A percentile compares a stretch with the other conserved stretches of the same genome.
These are phyloP conservation scores for Colletotrichum horii DNA, from an alignment of 2,329 filamentous ascomycete genomes.

Conservation along the genomic window DNA sequence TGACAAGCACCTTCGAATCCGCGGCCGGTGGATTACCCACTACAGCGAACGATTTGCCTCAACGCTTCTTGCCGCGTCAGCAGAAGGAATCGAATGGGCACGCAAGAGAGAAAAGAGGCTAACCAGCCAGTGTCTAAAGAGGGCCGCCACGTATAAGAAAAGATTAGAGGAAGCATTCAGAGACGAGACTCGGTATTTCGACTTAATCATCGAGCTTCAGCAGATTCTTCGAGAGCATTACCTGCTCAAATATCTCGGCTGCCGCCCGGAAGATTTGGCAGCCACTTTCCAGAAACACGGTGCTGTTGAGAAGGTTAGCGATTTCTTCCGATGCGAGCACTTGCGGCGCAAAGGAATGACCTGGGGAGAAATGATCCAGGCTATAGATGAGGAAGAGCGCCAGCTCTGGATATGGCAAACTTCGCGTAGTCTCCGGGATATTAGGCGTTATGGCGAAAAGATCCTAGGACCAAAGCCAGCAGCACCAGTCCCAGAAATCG, in stretches of 20 bases:
- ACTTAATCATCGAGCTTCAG: not conserved
- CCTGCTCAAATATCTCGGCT: not conserved
- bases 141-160: not conserved
- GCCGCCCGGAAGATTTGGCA: not conserved
- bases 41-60: not conserved
- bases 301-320: not conserved
- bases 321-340: not conserved
- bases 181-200: not conserved
- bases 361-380: not conserved
- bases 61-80: not conserved
- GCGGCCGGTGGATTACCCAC: not conserved
- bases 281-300: not conserved
- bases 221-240: not conserved
- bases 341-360: not conserved
- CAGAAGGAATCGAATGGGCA: not conserved
- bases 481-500: not conserved
- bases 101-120: not conserved
- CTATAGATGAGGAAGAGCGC: not conserved
- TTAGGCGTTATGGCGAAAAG: not conserved
- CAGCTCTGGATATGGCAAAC: not conserved
- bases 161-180: not conserved
- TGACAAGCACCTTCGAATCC: not conserved
- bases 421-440: not conserved
- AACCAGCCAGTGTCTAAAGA: not conserved
- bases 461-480: not conserved